Base-by-base conservation (phyloP, 2,329 filamentous ascomycete genomes). In the Aureobasidium sp. region DNA sequence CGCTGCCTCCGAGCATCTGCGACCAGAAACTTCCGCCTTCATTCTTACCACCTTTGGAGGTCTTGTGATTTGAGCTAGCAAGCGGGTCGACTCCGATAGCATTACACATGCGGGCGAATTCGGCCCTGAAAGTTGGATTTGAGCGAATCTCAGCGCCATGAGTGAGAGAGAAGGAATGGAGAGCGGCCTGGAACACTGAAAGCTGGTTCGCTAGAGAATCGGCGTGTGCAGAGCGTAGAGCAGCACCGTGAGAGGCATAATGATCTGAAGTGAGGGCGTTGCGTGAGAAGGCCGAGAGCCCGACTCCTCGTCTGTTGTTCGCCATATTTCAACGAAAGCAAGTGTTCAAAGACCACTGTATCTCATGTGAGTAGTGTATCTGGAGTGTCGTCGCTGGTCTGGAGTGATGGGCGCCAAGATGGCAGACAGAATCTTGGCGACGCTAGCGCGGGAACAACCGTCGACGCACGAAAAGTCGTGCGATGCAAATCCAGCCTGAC, bases 41-140 rank as follows among this genome's bases (percentile, higher is more conserved):
- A 15, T 73, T 76, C 20, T 79, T 77, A 6, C 78, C 80, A 66
- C 66, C 62, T 58, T 69, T 67, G 31, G 66, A 66, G 44, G 72
- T 68, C 67, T 74, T 69, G 68, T 73, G 68, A 64, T 73, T 72
- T 17, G 71, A 74, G 17, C 77, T 78, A 1, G 91, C 91, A 20
- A 99, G 81, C 2, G 94, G 95, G 74, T 99, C 94, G 14, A 99
- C 91, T 53, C 94, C 94, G 68, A 99, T 97, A 65, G 92, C 91
- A 70, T 91, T 86, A 78, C 94, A 99, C 94, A 99, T 99, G 74
- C 93, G 91, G 3, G 94, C 93, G 72, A 99, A 99, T 76, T 99
- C 93, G 37, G 93, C 91, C 64, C 94, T 90, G 76, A 99, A 99
- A 9, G 86, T 88, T 6, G 94, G 94, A 74, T 97, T 92, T 2